Evolutionary conservation across 2,329 filamentous ascomycete species (phyloP).

Genomic region (Ilyonectria mors-panacis): DNA sequence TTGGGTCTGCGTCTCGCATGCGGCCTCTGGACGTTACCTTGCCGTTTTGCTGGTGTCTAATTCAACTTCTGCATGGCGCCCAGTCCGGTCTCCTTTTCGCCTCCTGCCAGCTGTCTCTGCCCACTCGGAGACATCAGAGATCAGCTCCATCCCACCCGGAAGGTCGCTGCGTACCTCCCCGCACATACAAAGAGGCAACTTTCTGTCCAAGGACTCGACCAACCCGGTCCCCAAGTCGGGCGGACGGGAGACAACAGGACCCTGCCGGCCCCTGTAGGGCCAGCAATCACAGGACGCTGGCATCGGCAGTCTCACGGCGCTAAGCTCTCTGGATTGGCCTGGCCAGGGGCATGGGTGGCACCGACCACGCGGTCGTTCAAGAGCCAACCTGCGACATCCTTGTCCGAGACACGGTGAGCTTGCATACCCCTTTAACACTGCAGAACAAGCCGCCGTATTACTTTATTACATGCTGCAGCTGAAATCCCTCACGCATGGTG

Average conservation of each 20-base stretch:
- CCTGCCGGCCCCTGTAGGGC: conserved; percentile 25
- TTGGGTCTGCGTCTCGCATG: conserved; percentile 27
- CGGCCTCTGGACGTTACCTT: conserved; percentile 16
- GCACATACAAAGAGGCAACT: neutral
- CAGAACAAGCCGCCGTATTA: conserved; percentile 42
- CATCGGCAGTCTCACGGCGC: conserved; percentile 44
- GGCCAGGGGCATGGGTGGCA: conserved; percentile 44
- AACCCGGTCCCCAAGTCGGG: conserved; percentile 1
- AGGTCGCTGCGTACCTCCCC: neutral
- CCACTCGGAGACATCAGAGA: conserved; percentile 8
- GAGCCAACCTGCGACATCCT: conserved; percentile 40
- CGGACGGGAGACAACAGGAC: conserved; percentile 14
- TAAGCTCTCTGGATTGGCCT: conserved; percentile 39
- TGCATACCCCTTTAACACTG: conserved; percentile 50
- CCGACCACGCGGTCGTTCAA: conserved; percentile 46
- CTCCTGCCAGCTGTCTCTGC: conserved; percentile 24
- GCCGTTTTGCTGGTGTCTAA: conserved; percentile 28
- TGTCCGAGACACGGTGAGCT: conserved; percentile 45
- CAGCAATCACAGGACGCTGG: conserved; percentile 29
- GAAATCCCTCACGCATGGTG: conserved; percentile 30
- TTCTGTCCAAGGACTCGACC: neutral
- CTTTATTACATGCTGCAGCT: conserved; percentile 46
- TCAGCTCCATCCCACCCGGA: neutral
- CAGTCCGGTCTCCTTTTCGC: conserved; percentile 27
- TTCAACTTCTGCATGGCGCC: conserved; percentile 28